phyloP scores from a whole-genome alignment of 345 rosid genomes.

The Gossypium rotundifolium region DNA sequence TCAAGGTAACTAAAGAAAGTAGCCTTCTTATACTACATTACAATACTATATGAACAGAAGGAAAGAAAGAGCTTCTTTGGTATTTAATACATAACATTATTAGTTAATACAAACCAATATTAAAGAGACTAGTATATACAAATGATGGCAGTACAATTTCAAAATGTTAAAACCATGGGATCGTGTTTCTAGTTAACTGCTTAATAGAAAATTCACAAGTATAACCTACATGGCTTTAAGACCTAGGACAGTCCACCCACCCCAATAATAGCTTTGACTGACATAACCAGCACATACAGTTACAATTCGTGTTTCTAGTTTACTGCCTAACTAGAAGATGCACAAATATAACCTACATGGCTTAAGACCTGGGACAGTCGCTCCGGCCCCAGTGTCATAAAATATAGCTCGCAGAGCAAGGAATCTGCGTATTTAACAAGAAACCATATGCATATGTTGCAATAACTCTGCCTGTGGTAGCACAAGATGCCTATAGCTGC shows the following conservation, averaged over 20 bases:
- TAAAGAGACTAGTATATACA: background rate
- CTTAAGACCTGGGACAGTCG: background rate
- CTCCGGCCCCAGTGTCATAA: background rate
- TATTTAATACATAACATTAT: background rate
- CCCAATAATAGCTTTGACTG: background rate
- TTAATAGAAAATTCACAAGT: background rate
- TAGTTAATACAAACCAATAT: background rate
- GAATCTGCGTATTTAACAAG: background rate
- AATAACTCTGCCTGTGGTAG: conserved; percentile 25
- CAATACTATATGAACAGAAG: background rate
- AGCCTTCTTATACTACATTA: background rate
- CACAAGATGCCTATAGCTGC: background rate
- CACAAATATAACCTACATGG: background rate
- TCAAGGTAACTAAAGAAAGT: background rate
- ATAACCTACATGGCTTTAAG: background rate
- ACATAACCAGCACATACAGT: background rate
- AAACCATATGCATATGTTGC: conserved; percentile 1
- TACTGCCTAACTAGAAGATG: background rate
- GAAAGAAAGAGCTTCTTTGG: background rate
- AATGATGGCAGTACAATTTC: background rate
- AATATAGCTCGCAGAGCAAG: background rate
- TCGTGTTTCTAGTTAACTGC: background rate
- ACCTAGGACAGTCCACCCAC: background rate
- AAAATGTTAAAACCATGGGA: background rate
- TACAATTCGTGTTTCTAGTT: background rate